Base-by-base conservation (phyloP, 495 filamentous ascomycete genomes). In the Penicillium pulvis region DNA sequence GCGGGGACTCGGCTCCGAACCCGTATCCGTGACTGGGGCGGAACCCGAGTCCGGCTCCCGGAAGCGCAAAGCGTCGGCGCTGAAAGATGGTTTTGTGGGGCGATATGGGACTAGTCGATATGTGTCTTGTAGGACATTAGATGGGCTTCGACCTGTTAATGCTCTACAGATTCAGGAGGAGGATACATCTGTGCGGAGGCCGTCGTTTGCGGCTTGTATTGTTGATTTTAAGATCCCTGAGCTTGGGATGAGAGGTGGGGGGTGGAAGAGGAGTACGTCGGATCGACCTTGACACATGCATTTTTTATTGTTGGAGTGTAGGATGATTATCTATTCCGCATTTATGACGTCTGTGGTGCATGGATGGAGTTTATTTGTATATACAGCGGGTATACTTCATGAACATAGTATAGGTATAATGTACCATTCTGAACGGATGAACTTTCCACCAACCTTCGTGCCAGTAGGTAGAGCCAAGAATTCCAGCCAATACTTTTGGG, bases 211-310 rank as follows among this genome's bases (percentile, higher is more conserved):
- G 1, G 75, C 75, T 28, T 75, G 73, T 51, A 76, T 78, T 49
- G 68, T 76, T 52, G 73, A 76, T 51, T 69, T 78, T 50, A 74
- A 66, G 44, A 75, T 78, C 23, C 71, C 75, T n/a, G 68, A 75
- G 43, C 59, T 71, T 10, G 64, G 62, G 11, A n/a, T 53, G 9
- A 48, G 63, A 17, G 64, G 66, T 20, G 68, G 65, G n/a, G 53
- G 45, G 31, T 70, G 61, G 63, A 60, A 54, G 12, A 6, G 33
- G 12, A 16, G 33, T 12, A 36, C 10, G 4, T 12, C 12, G 33
- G 12, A 2, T 36, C 9, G 33, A 36, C 1, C 33, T 36, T 36
- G 33, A 36, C 10, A 36, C 33, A 14, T 36, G 10, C 10, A 10
- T 36, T 36, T 4, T 36, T 4, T 36, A 4, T 11, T 36, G 31